Conservation (phyloP, 2,329 filamentous ascomycete genomes). For the Fusarium sublunatum region DNA sequence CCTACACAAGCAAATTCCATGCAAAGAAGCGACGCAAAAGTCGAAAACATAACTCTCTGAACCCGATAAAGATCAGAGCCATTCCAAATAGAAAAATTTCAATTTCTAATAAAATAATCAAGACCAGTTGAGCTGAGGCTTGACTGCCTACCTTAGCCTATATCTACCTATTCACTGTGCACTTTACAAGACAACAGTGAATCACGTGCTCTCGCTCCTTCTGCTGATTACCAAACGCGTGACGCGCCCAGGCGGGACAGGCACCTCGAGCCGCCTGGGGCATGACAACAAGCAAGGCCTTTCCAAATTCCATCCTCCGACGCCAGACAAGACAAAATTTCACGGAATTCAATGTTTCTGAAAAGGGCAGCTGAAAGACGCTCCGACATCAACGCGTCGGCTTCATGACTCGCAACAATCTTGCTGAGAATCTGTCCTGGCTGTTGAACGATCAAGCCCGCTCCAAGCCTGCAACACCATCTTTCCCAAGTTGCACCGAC, state of each 20-base stretch:
- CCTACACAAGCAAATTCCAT: no score
- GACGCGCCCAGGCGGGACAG: conserved; percentile 43
- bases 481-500: conserved; percentile 51
- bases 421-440: conserved; percentile 68
- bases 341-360: conserved; percentile 42
- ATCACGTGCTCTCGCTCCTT: conserved; percentile 47
- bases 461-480: conserved; percentile 55
- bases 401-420: conserved; percentile 73
- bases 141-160: no score
- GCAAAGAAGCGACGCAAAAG: no score
- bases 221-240: conserved; percentile 51
- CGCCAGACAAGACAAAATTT: conserved; percentile 16
- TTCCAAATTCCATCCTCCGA: conserved; percentile 22
- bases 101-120: no score
- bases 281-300: conserved; percentile 41
- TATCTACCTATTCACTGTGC: background rate
- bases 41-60: no score
- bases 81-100: no score
- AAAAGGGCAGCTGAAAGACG: conserved; percentile 35
- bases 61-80: no score
- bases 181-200: conserved; percentile 15
- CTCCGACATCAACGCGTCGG: conserved; percentile 47
- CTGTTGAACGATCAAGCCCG: conserved; percentile 61
- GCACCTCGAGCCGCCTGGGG: conserved; percentile 24
- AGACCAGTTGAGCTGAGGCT: no score